Evolutionary conservation across 805 yeast genomes (phyloP).

Genomic region (Saccharomyces eubayanus): DNA sequence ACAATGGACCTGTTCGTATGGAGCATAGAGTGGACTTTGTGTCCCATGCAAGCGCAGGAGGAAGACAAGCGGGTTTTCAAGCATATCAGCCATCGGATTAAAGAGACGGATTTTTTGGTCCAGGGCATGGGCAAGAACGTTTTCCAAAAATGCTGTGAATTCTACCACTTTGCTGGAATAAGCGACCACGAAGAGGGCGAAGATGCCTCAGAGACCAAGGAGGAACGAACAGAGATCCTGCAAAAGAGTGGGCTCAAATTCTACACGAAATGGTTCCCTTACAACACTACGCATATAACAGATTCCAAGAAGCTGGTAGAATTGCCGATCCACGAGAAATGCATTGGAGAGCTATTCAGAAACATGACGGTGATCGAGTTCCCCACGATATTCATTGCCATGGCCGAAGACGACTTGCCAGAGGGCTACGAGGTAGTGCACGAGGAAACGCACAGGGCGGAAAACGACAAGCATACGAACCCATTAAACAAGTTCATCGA

Average conservation of each 20-base stretch:
- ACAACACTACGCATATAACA: constrained; percentile 22
- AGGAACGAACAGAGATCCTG: constrained; percentile 11
- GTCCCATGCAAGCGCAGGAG: constrained; percentile 17
- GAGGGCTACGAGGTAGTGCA: constrained; percentile 22
- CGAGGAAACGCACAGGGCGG: constrained; percentile 9
- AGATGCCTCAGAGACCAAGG: constrained; percentile 8
- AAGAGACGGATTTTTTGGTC: constrained; percentile 26
- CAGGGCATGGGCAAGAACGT: constrained; percentile 29
- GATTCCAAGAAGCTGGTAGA: constrained; percentile 34
- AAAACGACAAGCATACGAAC: neutral
- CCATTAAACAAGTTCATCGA: neutral
- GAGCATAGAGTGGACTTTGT: constrained; percentile 69
- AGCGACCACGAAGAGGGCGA: neutral
- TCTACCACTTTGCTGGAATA: constrained; percentile 5
- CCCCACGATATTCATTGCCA: constrained; percentile 55
- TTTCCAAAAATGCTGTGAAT: constrained; percentile 21
- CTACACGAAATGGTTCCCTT: constrained; percentile 28
- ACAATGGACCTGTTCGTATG: constrained; percentile 54
- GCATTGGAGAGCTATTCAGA: constrained; percentile 42
- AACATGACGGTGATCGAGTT: constrained; percentile 63
- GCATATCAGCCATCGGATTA: constrained; percentile 33
- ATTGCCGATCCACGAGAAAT: constrained; percentile 27
- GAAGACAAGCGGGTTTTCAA: constrained; percentile 21
- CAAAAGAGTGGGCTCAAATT: constrained; percentile 13
- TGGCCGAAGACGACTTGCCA: constrained; percentile 17